A percentile compares a stretch with the other conserved stretches of the same genome.
These are phyloP conservation scores for Yamadazyma dushanensis DNA, from an alignment of 1,139 yeast genomes.

Conservation along the genomic window DNA sequence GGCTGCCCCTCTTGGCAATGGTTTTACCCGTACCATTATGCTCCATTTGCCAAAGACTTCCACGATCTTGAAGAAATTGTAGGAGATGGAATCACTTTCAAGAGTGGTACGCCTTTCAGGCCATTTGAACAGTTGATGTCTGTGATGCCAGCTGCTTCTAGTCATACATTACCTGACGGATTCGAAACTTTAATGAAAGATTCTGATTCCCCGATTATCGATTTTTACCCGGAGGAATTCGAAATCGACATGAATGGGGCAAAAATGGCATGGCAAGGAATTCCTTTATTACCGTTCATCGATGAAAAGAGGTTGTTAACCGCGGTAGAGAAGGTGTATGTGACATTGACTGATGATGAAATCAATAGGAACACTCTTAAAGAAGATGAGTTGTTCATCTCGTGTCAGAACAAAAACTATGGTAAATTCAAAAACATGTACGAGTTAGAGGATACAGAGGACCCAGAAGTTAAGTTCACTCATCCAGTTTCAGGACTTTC, in stretches of 20 bases:
- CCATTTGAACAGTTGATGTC: slow-evolving; percentile 98
- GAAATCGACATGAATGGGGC: slow-evolving; percentile 94
- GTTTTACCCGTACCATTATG: slow-evolving; percentile 97
- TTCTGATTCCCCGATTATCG: slow-evolving; percentile 79
- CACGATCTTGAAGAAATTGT: slow-evolving; percentile 46
- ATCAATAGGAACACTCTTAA: slow-evolving; percentile 65
- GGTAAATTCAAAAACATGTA: slow-evolving; percentile 35
- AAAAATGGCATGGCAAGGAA: slow-evolving; percentile 94
- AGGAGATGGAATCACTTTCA: slow-evolving; percentile 60
- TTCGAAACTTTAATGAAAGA: slow-evolving; percentile 84
- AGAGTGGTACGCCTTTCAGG: slow-evolving; percentile 75
- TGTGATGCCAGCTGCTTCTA: slow-evolving; percentile 94
- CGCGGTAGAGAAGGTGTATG: slow-evolving; percentile 67
- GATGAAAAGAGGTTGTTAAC: slow-evolving; percentile 73
- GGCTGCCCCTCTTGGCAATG: slow-evolving; percentile 99
- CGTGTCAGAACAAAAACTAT: slow-evolving; percentile 55
- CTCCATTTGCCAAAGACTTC: slow-evolving; percentile 95
- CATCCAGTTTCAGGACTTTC: slow-evolving; percentile 59
- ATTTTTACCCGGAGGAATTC: slow-evolving; percentile 88
- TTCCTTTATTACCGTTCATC: slow-evolving; percentile 86
- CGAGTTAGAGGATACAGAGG: slow-evolving; percentile 24
- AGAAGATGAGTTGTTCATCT: slow-evolving; percentile 59
- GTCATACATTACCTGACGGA: slow-evolving; percentile 84
- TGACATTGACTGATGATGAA: slow-evolving; percentile 67
- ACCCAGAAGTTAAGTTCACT: slow-evolving; percentile 36